These are phyloP conservation scores for Podospora australis DNA, from an alignment of 495 filamentous ascomycete genomes.

Conservation along the genomic window DNA sequence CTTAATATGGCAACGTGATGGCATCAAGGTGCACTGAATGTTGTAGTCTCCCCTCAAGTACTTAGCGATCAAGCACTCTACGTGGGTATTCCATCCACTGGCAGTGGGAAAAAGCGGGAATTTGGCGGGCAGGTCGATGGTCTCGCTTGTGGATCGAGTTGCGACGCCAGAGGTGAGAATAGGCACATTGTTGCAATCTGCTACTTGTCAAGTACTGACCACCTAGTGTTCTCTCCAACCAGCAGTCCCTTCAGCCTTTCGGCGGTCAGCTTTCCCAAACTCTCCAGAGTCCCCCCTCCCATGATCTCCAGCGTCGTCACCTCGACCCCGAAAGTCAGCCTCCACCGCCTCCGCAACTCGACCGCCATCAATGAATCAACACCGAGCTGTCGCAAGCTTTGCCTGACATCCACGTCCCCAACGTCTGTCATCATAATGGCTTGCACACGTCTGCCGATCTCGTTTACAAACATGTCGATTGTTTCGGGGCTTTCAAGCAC, in stretches of 20 bases:
- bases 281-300: neutral
- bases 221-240: no score
- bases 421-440: constrained; percentile 26
- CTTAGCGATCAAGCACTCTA: no score
- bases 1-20: no score
- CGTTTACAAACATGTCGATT: neutral
- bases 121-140: no score
- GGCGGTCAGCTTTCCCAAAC: neutral
- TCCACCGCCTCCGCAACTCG: constrained; percentile 29
- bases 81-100: no score
- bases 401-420: constrained; percentile 21
- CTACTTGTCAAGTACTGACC: no score
- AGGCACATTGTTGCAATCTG: no score
- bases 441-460: constrained; percentile 16
- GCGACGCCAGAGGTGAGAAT: no score
- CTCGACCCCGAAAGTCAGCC: neutral
- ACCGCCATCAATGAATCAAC: constrained; percentile 43
- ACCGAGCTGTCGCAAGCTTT: constrained; percentile 26
- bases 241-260: neutral
- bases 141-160: no score
- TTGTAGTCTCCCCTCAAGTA: no score
- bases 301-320: neutral
- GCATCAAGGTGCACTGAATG: no score
- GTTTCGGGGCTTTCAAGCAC: neutral
- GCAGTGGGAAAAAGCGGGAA: no score